Evolutionary conservation across 768 basidiomycete genomes (phyloP).

Genomic region (Russula earlei): DNA sequence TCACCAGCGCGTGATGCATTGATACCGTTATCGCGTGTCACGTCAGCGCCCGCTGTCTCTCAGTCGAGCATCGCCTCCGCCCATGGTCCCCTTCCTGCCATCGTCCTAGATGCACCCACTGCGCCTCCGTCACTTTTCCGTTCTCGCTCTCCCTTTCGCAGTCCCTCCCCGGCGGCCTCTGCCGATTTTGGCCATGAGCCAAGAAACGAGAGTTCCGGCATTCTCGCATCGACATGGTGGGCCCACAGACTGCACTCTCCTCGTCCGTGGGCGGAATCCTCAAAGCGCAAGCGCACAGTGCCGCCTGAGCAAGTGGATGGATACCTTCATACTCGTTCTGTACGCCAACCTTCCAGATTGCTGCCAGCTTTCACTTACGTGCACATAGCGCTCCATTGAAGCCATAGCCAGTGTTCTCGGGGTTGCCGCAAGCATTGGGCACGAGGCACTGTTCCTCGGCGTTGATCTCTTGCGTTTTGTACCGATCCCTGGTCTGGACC

Average conservation of each 20-base stretch:
- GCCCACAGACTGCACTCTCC: slow-evolving; percentile 11
- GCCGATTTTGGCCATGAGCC: slow-evolving; percentile 5
- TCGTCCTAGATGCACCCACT: not conserved
- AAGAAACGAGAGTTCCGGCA: slow-evolving; percentile 1
- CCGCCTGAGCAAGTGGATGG: slow-evolving; percentile 25
- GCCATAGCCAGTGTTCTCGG: slow-evolving; percentile 32
- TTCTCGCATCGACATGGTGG: slow-evolving; percentile 23
- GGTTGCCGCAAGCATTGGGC: slow-evolving; percentile 32
- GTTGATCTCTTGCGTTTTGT: slow-evolving; percentile 39
- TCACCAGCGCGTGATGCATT: not conserved
- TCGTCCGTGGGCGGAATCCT: slow-evolving; percentile 23
- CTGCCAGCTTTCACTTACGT: not conserved
- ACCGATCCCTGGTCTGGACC: slow-evolving; percentile 47
- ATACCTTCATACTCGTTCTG: slow-evolving; percentile 25
- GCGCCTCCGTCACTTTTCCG: slow-evolving; percentile 7
- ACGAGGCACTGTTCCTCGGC: slow-evolving; percentile 36
- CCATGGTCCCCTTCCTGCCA: slow-evolving; percentile 13
- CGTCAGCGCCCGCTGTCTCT: slow-evolving; percentile 1
- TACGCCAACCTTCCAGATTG: slow-evolving; percentile 2
- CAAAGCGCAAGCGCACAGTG: slow-evolving; percentile 21
- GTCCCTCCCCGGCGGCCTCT: not conserved
- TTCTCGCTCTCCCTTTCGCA: slow-evolving; percentile 12
- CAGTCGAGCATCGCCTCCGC: not conserved
- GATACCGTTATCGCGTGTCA: slow-evolving; percentile 8
- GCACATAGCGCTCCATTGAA: slow-evolving; percentile 21